Conservation (phyloP, 371 early-diverging fungal species). For the Mortierella sp. region DNA sequence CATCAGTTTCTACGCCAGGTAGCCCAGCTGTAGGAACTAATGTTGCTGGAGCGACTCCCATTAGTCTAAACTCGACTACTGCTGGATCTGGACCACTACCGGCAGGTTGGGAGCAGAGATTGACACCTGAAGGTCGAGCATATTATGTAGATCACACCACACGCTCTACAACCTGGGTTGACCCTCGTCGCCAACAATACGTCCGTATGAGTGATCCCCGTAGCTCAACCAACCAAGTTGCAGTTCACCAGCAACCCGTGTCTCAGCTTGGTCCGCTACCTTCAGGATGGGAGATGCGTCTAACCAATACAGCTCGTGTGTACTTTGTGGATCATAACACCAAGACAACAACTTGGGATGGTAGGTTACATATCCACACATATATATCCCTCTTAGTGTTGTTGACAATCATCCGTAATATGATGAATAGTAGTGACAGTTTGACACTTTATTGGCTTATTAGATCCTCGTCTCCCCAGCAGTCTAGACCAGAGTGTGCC, state of each 20-base stretch:
- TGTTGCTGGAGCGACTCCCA: slow-evolving; percentile 57
- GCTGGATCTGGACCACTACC: slow-evolving; percentile 91
- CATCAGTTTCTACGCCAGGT: slow-evolving; percentile 64
- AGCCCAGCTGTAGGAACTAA: slow-evolving; percentile 20
- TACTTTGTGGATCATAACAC: slow-evolving; percentile 96
- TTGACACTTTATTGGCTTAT: slow-evolving; percentile 52
- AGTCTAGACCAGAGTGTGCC: slow-evolving; percentile 95
- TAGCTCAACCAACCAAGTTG: slow-evolving; percentile 68
- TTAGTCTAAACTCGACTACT: slow-evolving; percentile 68
- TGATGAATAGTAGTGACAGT: no score
- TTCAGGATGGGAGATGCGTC: slow-evolving; percentile 98
- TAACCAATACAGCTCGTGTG: slow-evolving; percentile 90
- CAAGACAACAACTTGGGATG: slow-evolving; percentile 97
- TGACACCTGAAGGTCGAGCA: slow-evolving; percentile 90
- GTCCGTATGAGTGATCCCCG: slow-evolving; percentile 56
- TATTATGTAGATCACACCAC: slow-evolving; percentile 99
- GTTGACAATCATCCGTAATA: not conserved
- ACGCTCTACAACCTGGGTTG: slow-evolving; percentile 96
- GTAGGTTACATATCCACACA: slow-evolving; percentile 48
- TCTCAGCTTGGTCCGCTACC: slow-evolving; percentile 91
- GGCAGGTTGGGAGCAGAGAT: slow-evolving; percentile 93
- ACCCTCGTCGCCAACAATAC: slow-evolving; percentile 83
- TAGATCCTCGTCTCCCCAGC: slow-evolving; percentile 93
- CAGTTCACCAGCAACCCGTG: slow-evolving; percentile 77
- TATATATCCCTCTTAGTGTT: not conserved